A percentile compares a stretch with the other conserved stretches of the same genome.
Conservation (phyloP, 768 basidiomycete species). For the Pulveroboletus ravenelii region DNA sequence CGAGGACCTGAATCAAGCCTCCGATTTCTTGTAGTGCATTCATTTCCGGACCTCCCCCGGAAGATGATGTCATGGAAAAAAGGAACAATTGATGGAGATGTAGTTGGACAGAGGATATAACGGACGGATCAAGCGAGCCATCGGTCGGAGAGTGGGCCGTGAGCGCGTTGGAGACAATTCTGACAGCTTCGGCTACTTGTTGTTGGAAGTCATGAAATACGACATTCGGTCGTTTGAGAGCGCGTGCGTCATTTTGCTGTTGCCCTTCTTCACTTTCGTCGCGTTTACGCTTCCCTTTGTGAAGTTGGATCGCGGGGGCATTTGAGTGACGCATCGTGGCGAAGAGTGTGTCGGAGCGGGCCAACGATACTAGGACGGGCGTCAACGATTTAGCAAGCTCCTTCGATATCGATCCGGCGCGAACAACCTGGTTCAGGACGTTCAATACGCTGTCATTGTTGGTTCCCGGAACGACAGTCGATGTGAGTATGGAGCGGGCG, state of each 20-base stretch:
- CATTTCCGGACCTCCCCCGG: slow-evolving; percentile 47
- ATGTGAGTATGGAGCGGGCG: slow-evolving; percentile 50
- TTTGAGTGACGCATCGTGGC: slow-evolving; percentile 60
- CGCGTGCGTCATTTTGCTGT: slow-evolving; percentile 24
- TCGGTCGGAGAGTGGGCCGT: slow-evolving; percentile 31
- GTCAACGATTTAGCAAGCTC: slow-evolving; percentile 53
- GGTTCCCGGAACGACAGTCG: slow-evolving; percentile 45
- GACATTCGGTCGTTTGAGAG: slow-evolving; percentile 44
- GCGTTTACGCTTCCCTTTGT: slow-evolving; percentile 74
- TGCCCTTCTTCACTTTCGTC: slow-evolving; percentile 41
- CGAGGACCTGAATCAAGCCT: slow-evolving; percentile 78
- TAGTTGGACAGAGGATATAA: slow-evolving; percentile 67
- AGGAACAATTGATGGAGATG: slow-evolving; percentile 75
- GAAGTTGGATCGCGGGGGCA: slow-evolving; percentile 55
- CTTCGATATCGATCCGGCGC: slow-evolving; percentile 46
- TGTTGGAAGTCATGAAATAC: slow-evolving; percentile 46
- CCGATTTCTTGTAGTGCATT: slow-evolving; percentile 68
- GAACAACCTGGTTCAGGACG: slow-evolving; percentile 47
- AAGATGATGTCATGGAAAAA: slow-evolving; percentile 69
- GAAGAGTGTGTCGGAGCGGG: slow-evolving; percentile 62
- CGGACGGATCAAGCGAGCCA: slow-evolving; percentile 47
- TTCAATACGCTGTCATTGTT: slow-evolving; percentile 47
- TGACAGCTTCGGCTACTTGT: slow-evolving; percentile 59
- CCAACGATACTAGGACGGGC: slow-evolving; percentile 58
- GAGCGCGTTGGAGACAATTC: slow-evolving; percentile 49